Conservation (phyloP, 768 basidiomycete species). For the Pluteus cervinus region DNA sequence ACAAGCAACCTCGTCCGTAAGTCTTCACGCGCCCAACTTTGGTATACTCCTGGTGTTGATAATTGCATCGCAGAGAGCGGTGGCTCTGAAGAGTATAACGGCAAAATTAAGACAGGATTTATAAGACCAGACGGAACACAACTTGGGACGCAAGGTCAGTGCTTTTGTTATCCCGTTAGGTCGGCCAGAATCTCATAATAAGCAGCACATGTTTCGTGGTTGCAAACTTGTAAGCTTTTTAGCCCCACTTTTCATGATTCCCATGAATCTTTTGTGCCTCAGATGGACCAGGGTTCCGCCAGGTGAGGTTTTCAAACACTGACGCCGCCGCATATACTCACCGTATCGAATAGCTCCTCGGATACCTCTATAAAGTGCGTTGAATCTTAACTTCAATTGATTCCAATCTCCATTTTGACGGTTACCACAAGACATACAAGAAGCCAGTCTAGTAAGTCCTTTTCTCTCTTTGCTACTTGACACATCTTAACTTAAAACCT, state of each 20-base stretch:
- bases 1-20: slow-evolving; percentile 58
- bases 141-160: slow-evolving; percentile 50
- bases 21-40: too few species aligned
- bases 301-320: too few species aligned
- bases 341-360: too few species aligned
- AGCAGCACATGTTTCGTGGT: slow-evolving; percentile 54
- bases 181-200: not conserved
- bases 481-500: slow-evolving; percentile 5
- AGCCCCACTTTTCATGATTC: too few species aligned
- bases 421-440: slow-evolving; percentile 28
- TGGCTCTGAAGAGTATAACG: slow-evolving; percentile 51
- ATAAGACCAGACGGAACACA: slow-evolving; percentile 49
- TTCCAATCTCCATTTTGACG: slow-evolving; percentile 32
- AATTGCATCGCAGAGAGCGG: too few species aligned
- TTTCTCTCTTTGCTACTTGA: not conserved
- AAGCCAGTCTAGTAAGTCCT: slow-evolving; percentile 30
- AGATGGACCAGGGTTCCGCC: too few species aligned
- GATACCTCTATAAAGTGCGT: too few species aligned
- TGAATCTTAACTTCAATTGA: too few species aligned
- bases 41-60: too few species aligned
- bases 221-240: slow-evolving; percentile 45
- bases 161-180: not conserved
- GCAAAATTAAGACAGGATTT: slow-evolving; percentile 46
- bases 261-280: too few species aligned
- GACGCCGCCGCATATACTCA: too few species aligned